Evolutionary conservation across 345 rosid genomes (phyloP).

Genomic region (Lepidium didymum): DNA sequence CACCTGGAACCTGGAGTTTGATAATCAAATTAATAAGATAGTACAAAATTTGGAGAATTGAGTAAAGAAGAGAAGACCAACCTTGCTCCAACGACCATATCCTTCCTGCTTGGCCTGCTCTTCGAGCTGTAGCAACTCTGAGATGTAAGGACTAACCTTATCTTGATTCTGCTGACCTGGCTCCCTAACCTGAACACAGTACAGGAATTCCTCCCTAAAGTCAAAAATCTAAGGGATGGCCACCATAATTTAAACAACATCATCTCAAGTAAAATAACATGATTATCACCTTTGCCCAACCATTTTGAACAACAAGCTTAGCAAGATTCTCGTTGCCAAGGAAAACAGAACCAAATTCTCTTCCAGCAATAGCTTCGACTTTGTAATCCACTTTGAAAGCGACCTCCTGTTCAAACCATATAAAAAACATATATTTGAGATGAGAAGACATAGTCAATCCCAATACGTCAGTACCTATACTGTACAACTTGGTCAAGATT

Average conservation of each 20-base stretch:
- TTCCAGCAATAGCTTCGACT: conserved; percentile 52
- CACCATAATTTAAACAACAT: background rate
- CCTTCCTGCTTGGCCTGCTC: conserved; percentile 78
- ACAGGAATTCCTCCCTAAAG: background rate
- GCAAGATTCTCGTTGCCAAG: conserved; percentile 78
- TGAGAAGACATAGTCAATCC: background rate
- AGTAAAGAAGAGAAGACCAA: conserved; percentile 11
- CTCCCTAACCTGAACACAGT: conserved; percentile 61
- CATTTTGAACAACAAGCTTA: conserved; percentile 54
- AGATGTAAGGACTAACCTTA: conserved; percentile 79
- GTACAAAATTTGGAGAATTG: background rate
- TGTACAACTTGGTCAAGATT: background rate
- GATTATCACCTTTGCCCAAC: conserved; percentile 84
- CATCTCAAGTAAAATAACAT: background rate
- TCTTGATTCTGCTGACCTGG: conserved; percentile 70
- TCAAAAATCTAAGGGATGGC: background rate
- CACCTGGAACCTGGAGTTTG: conserved; percentile 58
- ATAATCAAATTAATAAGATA: background rate
- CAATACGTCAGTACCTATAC: background rate
- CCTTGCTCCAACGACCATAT: conserved; percentile 86
- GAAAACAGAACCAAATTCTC: conserved; percentile 91
- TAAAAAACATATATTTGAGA: background rate
- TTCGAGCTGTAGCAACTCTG: conserved; percentile 53
- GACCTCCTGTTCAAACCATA: conserved; percentile 53
- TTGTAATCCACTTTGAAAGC: conserved; percentile 82